A percentile compares a stretch with the other conserved stretches of the same genome.
Evolutionary conservation across 768 basidiomycete genomes (phyloP).

Genomic region (Tremella yokohamensis): DNA sequence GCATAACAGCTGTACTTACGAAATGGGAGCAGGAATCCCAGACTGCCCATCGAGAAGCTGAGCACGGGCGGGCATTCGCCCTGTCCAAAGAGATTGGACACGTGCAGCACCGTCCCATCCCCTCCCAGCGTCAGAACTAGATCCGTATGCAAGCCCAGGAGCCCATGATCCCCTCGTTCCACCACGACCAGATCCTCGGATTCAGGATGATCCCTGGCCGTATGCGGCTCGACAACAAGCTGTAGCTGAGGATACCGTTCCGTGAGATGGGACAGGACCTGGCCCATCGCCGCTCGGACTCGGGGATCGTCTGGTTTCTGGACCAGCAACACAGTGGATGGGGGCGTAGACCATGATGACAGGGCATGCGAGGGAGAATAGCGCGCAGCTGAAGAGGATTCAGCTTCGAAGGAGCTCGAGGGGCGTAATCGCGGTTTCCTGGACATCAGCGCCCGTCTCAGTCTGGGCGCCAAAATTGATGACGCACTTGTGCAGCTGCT

Average conservation of each 20-base stretch:
- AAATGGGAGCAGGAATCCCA: conserved; percentile 90
- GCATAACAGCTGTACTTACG: conserved; percentile 59
- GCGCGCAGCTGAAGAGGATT: conserved; percentile 23
- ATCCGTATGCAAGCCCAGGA: conserved; percentile 57
- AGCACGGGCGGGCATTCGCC: conserved; percentile 90
- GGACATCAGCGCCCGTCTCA: neutral
- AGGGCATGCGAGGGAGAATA: conserved; percentile 27
- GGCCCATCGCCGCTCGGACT: conserved; percentile 31
- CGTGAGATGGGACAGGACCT: conserved; percentile 22
- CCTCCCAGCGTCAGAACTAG: conserved; percentile 88
- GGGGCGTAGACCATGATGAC: conserved; percentile 31
- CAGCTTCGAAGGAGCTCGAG: conserved; percentile 4
- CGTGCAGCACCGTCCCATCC: conserved; percentile 91
- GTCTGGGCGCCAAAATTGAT: neutral
- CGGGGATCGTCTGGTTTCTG: conserved; percentile 50
- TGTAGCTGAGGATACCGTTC: conserved; percentile 22
- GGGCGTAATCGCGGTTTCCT: conserved; percentile 26
- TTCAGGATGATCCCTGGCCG: conserved; percentile 28
- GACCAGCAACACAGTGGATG: conserved; percentile 47
- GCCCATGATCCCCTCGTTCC: conserved; percentile 22
- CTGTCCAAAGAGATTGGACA: conserved; percentile 80
- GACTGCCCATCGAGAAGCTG: conserved; percentile 86
- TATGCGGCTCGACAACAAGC: conserved; percentile 40
- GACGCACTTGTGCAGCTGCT: conserved; percentile 19
- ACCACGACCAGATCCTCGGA: conserved; percentile 23